Conservation (phyloP, 1,284 basidiomycete species). For the Paramarasmius palmivorus region DNA sequence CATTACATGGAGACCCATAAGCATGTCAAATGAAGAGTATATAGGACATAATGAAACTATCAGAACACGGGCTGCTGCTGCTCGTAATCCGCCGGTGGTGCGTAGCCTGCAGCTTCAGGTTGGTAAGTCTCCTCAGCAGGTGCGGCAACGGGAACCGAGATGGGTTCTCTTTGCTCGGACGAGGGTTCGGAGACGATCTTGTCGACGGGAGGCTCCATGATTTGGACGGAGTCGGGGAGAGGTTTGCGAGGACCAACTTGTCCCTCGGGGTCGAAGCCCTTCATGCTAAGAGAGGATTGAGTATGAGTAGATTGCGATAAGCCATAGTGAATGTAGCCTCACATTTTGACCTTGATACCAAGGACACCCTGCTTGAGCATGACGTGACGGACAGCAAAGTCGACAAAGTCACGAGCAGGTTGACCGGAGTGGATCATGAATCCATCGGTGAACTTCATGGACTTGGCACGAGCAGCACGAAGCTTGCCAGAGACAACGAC, state of each 20-base stretch:
- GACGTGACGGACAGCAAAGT: slow-evolving; percentile 98
- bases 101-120: slow-evolving; percentile 40
- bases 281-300: slow-evolving; percentile 71
- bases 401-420: slow-evolving; percentile 95
- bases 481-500: slow-evolving; percentile 99
- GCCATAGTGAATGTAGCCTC: slow-evolving; percentile 29
- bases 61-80: slow-evolving; percentile 47
- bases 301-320: slow-evolving; percentile 4
- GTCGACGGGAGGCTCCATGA: slow-evolving; percentile 83
- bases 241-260: slow-evolving; percentile 89
- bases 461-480: slow-evolving; percentile 99
- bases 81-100: slow-evolving; percentile 40
- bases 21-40: slow-evolving; percentile 19
- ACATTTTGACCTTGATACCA: slow-evolving; percentile 99
- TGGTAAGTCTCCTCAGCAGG: slow-evolving; percentile 52
- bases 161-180: slow-evolving; percentile 77
- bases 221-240: slow-evolving; percentile 93
- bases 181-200: slow-evolving; percentile 79
- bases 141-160: slow-evolving; percentile 49
- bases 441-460: slow-evolving; percentile 99
- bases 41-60: slow-evolving; percentile 20
- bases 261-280: slow-evolving; percentile 92
- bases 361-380: slow-evolving; percentile 99
- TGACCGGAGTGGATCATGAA: slow-evolving; percentile 99
- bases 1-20: neutral